These are phyloP conservation scores for Entomortierella parvispora DNA, from an alignment of 192 early-diverging fungal species.

Conservation along the genomic window DNA sequence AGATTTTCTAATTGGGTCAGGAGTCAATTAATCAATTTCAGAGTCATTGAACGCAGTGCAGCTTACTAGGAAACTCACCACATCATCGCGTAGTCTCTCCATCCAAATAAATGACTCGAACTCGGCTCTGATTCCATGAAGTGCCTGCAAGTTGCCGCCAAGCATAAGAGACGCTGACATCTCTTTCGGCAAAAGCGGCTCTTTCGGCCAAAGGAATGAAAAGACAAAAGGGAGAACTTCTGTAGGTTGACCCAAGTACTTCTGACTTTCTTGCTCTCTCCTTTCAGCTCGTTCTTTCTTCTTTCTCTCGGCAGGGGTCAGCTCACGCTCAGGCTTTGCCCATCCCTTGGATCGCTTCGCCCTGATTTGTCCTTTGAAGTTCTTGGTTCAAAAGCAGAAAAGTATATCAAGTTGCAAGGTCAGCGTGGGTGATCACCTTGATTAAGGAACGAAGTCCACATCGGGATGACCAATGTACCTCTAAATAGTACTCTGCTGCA, in stretches of 20 bases:
- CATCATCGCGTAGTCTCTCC: neutral
- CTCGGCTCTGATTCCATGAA: constrained; percentile 18
- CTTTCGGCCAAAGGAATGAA: constrained; percentile 29
- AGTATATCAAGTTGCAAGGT: neutral
- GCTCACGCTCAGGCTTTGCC: constrained; percentile 41
- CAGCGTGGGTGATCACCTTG: too few relatives aligned
- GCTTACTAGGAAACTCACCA: too few relatives aligned
- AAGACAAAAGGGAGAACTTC: constrained; percentile 6
- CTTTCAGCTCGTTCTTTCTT: constrained; percentile 18
- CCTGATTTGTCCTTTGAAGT: constrained; percentile 6
- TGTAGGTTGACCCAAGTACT: constrained; percentile 13
- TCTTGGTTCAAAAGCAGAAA: constrained; percentile 1
- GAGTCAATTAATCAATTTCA: neutral
- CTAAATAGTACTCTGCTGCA: constrained; percentile 13
- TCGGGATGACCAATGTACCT: constrained; percentile 7
- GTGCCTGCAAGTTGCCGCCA: constrained; percentile 17
- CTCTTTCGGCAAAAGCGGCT: constrained; percentile 23
- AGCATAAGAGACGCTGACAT: constrained; percentile 10
- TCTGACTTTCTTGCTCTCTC: constrained; percentile 4
- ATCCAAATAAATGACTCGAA: constrained; percentile 43
- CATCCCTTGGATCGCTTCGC: constrained; percentile 23
- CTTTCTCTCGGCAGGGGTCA: constrained; percentile 26
- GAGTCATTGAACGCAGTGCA: neutral
- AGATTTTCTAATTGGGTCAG: constrained; percentile 6
- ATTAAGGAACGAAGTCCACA: neutral